Conservation (phyloP, 345 rosid species). For the Populus ilicifolia region DNA sequence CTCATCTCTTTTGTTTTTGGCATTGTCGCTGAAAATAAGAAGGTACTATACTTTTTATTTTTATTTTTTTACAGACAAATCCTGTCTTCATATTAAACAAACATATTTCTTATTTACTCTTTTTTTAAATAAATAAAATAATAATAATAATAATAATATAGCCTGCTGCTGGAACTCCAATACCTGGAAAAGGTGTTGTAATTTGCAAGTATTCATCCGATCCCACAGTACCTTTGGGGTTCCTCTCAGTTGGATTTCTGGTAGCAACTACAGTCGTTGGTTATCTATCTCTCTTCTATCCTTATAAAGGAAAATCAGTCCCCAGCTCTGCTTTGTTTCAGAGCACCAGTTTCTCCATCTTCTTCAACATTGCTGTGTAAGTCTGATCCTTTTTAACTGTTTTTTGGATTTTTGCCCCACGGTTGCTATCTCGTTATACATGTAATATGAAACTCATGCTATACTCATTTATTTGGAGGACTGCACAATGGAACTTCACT, state of each 20-base stretch:
- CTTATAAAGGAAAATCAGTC: slow-evolving; percentile 25
- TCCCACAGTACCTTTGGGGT: slow-evolving; percentile 22
- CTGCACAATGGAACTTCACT: no score
- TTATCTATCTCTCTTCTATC: slow-evolving; percentile 20
- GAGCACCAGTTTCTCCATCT: slow-evolving; percentile 20
- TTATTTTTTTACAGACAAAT: background rate
- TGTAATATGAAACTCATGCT: background rate
- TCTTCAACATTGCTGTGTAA: slow-evolving; percentile 24
- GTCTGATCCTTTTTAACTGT: background rate
- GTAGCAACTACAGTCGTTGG: slow-evolving; percentile 13
- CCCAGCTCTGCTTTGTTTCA: slow-evolving; percentile 19
- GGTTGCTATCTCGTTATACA: no score
- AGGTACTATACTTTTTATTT: slow-evolving; percentile 1
- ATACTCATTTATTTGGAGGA: no score
- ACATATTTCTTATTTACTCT: no score
- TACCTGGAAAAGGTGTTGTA: background rate
- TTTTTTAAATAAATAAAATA: no score
- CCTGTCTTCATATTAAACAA: background rate
- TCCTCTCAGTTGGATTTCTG: slow-evolving; percentile 20
- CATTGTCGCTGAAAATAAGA: slow-evolving; percentile 23
- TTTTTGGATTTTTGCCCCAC: no score
- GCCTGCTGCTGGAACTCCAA: slow-evolving; percentile 23
- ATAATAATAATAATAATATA: background rate
- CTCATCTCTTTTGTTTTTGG: slow-evolving; percentile 18
- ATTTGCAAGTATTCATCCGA: slow-evolving; percentile 35